Conservation (phyloP, 805 yeast species). For the Candida ficus region DNA sequence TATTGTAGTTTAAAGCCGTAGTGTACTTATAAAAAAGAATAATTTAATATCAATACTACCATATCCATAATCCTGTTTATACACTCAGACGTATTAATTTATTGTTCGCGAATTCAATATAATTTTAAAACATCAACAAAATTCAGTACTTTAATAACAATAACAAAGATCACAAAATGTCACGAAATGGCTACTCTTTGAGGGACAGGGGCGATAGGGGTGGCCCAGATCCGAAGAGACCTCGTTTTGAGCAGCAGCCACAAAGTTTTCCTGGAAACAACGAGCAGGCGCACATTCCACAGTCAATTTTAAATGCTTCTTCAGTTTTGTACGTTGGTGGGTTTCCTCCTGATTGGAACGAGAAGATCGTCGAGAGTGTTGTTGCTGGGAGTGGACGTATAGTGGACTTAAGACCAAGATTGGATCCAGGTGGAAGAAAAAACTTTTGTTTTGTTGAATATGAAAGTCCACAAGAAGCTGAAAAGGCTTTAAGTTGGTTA, state of each 20-base stretch:
- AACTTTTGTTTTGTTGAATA: slow-evolving; percentile 69
- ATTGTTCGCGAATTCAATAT: too few species aligned
- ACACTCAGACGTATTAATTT: too few species aligned
- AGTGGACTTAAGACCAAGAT: slow-evolving; percentile 49
- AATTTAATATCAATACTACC: too few species aligned
- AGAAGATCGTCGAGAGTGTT: slow-evolving; percentile 53
- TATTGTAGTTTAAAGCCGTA: too few species aligned
- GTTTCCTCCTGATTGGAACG: slow-evolving; percentile 70
- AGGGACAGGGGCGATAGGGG: slow-evolving; percentile 5
- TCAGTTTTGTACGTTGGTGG: slow-evolving; percentile 54
- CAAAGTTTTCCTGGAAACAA: too few species aligned
- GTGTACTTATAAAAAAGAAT: too few species aligned
- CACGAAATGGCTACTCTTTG: slow-evolving; percentile 4
- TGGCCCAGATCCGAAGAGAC: slow-evolving; percentile 7
- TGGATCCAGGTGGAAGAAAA: slow-evolving; percentile 43
- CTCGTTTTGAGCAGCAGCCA: background rate
- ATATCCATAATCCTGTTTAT: too few species aligned
- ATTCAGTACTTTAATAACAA: too few species aligned
- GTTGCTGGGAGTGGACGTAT: slow-evolving; percentile 72
- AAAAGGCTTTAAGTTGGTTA: slow-evolving; percentile 40
- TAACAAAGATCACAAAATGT: background rate
- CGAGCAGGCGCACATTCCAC: too few species aligned
- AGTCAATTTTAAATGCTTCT: slow-evolving; percentile 10
- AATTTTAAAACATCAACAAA: too few species aligned
- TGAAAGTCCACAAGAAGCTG: slow-evolving; percentile 45